Evolutionary conservation across 1,284 basidiomycete species (phyloP), one percentile per base, ranked within the genome.

Genomic region (Lentinula novae-zelandiae): DNA sequence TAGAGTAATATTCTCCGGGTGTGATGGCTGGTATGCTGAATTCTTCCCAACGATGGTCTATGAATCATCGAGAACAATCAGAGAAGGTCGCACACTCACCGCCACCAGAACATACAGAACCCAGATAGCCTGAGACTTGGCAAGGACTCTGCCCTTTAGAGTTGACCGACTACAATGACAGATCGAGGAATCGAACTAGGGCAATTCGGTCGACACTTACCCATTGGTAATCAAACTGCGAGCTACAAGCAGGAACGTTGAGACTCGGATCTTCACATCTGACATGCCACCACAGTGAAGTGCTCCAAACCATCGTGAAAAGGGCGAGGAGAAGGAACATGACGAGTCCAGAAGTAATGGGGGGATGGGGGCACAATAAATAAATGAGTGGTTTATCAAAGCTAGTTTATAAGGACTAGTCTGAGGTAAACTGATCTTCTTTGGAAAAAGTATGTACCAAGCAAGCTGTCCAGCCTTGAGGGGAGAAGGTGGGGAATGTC

Each of bases 41-140:
- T 20, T n/a, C 31, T 15, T 33, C 33, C 12, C 12, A 10, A 50
- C n/a, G 27, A 50, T 46, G 17, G n/a, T 3, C 3, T 20, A 17
- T 17, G 9, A 27, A 27, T 27, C 3, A 27, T 27, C 27, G 3
- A 27, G 27, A 27, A 27, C 2, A 3, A 22, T 27, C 27, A 12
- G n/a, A 22, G 31, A 27, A 13, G 15, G 7, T 40, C 22, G n/a
- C 10, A 38, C 12, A 34, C 17, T 49, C 33, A 58, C 46, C 50
- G 13, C 12, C 15, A 15, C 10, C 10, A 4, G 3, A 39, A 15
- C 57, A 58, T 10, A 53, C 57, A 17, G 50, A 40, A 8, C 20
- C 57, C 6, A 58, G 36, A 53, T 58, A 52, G 8, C 57, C 57
- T 31, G 57, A 49, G 27, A 58, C 49, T 53, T 52, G 51, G 31